Evolutionary conservation across 192 early-diverging fungal genomes (phyloP), one percentile per base, ranked within the genome.

Genomic region (Glomus cerebriforme): DNA sequence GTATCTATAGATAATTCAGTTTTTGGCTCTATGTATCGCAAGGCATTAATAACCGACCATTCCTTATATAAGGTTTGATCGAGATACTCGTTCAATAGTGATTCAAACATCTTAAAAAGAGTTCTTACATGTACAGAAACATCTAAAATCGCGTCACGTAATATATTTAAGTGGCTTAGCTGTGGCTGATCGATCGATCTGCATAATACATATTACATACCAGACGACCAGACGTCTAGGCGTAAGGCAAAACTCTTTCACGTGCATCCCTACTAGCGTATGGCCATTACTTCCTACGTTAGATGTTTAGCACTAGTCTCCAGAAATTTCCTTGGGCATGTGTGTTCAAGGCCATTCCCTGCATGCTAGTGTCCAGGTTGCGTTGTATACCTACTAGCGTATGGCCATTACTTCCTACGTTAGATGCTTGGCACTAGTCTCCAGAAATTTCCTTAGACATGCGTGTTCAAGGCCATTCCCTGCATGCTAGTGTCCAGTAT

Each of bases 21-120:
- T 77, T 77, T 77, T 77, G 75, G 58, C 62, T 77, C 58, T 27
- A 77, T 66, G 24, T 77, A 77, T 66, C 32, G n/a, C 62, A 77
- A 58, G 58, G 32, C 58, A 43, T 43, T 47, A 66, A 77, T 77
- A 66, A 77, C 32, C 34, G 75, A 77, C 60, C 75, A 77, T 24
- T 77, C 32, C 75, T 62, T 77, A 19, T 65, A 34, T 37, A 22
- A 19, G 24, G 7, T 65, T 35, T 64, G 24, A 13, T 77, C 62
- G 62, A 77, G 29, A 22, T 77, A 77, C 29, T 77, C 62, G n/a
- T 32, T 68, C 66, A 68, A 68, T 68, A 39, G 29, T 77, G 59
- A 37, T 65, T 77, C 63, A 39, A 77, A 77, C 59, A 77, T 77
- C 75, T 63, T 15, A 60, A 37, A 77, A 32, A 49, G n/a, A 75